A percentile compares a stretch with the other conserved stretches of the same genome.
Conservation (phyloP, 306 rosid species). For the Sesbania bispinosa region DNA sequence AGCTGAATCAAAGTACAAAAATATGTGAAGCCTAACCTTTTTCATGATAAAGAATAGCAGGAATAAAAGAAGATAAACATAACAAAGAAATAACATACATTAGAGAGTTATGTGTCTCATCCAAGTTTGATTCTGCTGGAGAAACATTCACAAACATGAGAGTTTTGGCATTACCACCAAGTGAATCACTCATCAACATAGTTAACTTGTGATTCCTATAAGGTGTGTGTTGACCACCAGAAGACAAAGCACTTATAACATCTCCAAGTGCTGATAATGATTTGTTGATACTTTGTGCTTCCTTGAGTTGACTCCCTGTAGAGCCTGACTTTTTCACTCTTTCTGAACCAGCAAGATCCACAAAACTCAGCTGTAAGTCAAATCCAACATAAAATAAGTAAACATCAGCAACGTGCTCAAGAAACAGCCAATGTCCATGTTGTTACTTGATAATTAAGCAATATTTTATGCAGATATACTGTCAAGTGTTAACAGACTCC, state of each 20-base stretch:
- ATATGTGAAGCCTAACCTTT: background rate
- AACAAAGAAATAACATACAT: conserved; percentile 44
- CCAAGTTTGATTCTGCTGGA: conserved; percentile 84
- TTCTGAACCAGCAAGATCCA: conserved; percentile 98
- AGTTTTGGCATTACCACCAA: conserved; percentile 96
- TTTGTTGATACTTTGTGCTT: conserved; percentile 96
- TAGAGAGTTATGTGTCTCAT: conserved; percentile 92
- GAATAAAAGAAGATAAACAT: background rate
- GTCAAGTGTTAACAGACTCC: background rate
- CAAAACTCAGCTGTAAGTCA: conserved; percentile 77
- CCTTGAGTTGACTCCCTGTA: conserved; percentile 79
- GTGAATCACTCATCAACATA: conserved; percentile 97
- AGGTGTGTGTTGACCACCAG: conserved; percentile 84
- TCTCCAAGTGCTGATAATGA: conserved; percentile 96
- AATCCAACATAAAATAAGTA: conserved; percentile 7
- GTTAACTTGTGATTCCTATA: conserved; percentile 94
- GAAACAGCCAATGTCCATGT: background rate
- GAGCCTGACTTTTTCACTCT: conserved; percentile 96
- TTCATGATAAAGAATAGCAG: background rate
- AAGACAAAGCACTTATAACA: conserved; percentile 79
- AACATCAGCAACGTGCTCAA: background rate
- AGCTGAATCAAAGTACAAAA: background rate
- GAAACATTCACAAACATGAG: conserved; percentile 96
- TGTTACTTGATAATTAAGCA: background rate
- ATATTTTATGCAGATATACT: background rate